phyloP scores from a whole-genome alignment of 495 filamentous ascomycete species.

The Daldinia caldariorum region DNA sequence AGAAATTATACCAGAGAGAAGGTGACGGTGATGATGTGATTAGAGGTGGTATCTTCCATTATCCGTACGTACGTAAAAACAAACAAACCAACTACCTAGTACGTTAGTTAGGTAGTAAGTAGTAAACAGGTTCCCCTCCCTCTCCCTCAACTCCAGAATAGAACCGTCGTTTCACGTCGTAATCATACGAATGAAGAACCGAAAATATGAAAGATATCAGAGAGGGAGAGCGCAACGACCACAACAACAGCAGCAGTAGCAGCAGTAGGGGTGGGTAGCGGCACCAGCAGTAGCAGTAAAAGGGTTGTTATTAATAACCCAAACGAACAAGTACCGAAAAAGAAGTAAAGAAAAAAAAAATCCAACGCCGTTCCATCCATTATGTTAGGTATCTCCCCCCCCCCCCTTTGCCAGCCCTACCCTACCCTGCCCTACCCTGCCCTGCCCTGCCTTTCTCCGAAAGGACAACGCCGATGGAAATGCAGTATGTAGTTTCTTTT shows the following conservation, averaged over 20 bases:
- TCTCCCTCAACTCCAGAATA: constrained; percentile 25
- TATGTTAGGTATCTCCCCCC: neutral
- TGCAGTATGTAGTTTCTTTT: constrained; percentile 24
- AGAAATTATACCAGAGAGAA: neutral
- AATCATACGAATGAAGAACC: constrained; percentile 10
- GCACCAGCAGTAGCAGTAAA: too few relatives aligned
- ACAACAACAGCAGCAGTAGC: neutral
- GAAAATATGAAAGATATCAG: neutral
- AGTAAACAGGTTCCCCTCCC: constrained; percentile 58
- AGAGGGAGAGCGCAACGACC: neutral
- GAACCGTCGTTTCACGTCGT: constrained; percentile 18
- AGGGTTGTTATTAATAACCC: too few relatives aligned
- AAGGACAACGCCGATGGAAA: constrained; percentile 33
- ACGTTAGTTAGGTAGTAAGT: neutral
- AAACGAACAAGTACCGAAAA: neutral
- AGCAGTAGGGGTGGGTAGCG: neutral
- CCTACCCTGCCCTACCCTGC: neutral
- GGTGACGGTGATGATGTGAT: neutral
- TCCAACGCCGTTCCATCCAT: constrained; percentile 5
- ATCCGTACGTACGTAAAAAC: neutral
- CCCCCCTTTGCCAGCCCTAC: neutral
- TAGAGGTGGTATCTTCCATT: constrained; percentile 8
- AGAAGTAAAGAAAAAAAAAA: neutral
- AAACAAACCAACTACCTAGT: neutral
- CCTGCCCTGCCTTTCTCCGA: neutral